These are phyloP conservation scores for Apium graveolens DNA, from an alignment of 129 eudicot species.

Conservation along the genomic window DNA sequence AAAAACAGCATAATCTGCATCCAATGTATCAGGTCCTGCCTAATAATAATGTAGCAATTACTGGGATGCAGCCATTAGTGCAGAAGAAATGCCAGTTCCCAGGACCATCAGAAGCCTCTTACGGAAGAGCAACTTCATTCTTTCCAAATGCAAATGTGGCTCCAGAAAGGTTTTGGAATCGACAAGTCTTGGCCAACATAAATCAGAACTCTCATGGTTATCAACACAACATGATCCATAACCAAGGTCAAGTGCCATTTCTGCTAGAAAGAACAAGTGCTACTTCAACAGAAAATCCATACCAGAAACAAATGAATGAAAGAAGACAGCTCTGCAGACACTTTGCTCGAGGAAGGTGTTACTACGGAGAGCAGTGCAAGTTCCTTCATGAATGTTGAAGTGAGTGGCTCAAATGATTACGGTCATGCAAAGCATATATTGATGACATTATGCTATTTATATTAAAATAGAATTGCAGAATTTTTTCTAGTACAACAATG, in stretches of 20 bases:
- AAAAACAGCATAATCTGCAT: not conserved
- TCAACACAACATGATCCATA: conserved; percentile 10
- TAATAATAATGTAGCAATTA: not conserved
- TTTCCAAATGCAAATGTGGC: conserved; percentile 5
- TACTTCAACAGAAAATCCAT: not conserved
- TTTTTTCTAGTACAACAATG: not conserved
- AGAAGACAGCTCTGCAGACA: conserved; percentile 35
- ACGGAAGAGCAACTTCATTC: not conserved
- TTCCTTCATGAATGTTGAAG: conserved; percentile 33
- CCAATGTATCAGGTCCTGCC: conserved; percentile 13
- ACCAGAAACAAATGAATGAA: conserved; percentile 14
- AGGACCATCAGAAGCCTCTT: conserved; percentile 12
- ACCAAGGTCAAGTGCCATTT: conserved; percentile 11
- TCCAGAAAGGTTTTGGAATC: conserved; percentile 11
- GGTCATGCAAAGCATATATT: not conserved
- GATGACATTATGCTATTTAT: not conserved
- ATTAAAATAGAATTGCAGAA: not conserved
- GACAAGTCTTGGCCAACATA: conserved; percentile 19
- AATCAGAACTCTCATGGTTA: conserved; percentile 3
- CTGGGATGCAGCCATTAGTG: not conserved
- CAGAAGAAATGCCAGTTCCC: not conserved
- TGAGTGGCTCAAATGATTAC: too few species aligned
- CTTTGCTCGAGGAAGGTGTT: conserved; percentile 63
- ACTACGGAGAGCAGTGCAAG: conserved; percentile 63
- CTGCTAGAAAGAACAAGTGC: not conserved